Percentiles rank a stretch among this genome's conserved stretches.
These are phyloP conservation scores for Pseudogymnoascus sp. DNA, from an alignment of 2,329 filamentous ascomycete genomes.

Conservation along the genomic window DNA sequence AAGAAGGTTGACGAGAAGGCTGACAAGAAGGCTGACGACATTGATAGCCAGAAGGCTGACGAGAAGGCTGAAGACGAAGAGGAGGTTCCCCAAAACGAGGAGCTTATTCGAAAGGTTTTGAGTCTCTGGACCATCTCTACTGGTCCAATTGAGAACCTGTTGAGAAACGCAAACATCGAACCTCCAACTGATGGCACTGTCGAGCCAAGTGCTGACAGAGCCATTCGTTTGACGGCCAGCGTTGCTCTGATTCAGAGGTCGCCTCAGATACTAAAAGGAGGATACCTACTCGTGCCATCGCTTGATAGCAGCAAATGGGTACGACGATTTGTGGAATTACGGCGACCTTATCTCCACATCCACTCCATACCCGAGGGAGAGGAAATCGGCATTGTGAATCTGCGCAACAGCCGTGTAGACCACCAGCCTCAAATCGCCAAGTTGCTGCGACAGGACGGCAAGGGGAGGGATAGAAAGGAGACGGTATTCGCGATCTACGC, in stretches of 20 bases:
- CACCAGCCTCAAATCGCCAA: conserved; percentile 81
- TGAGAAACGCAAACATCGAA: conserved; percentile 55
- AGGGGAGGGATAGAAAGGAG: conserved; percentile 25
- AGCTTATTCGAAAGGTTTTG: conserved; percentile 35
- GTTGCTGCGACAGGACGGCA: conserved; percentile 45
- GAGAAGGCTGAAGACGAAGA: conserved; percentile 4
- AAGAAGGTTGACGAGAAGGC: not conserved
- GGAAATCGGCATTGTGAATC: conserved; percentile 80
- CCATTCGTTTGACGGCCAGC: conserved; percentile 11
- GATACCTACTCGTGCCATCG: conserved; percentile 80
- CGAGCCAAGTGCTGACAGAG: not conserved
- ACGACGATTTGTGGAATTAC: conserved; percentile 85
- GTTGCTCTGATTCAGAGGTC: conserved; percentile 69
- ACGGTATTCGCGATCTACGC: conserved; percentile 88
- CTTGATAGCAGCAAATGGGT: conserved; percentile 78
- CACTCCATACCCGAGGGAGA: conserved; percentile 81
- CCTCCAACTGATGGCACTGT: conserved; percentile 58
- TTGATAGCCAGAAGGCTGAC: not conserved
- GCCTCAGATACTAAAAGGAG: conserved; percentile 71
- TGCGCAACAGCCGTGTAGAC: conserved; percentile 85
- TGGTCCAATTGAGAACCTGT: conserved; percentile 37
- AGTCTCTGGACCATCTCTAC: conserved; percentile 29
- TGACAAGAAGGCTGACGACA: not conserved
- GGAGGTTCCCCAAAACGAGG: conserved; percentile 23
- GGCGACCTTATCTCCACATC: conserved; percentile 84